Base-by-base conservation (phyloP, 176 grass and related monocot species). In the Hyparrhenia diplandra region DNA sequence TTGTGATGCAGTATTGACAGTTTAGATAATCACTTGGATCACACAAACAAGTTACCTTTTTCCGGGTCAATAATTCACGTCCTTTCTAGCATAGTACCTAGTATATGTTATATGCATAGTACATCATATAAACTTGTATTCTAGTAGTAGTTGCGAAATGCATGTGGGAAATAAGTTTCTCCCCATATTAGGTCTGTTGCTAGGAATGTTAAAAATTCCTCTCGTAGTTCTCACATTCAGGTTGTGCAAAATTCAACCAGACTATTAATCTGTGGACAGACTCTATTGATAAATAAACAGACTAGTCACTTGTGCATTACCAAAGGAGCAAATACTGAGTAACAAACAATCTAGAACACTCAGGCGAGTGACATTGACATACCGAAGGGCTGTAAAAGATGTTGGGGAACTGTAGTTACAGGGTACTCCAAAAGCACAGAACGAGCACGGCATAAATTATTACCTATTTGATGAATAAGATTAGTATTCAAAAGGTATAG, bases 311-410 rank as follows among this genome's bases (percentile, higher is more conserved):
- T 23, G 20, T 57, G n/a, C 65, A 55, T 47, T 30, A 54, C 62
- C 14, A 4, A 67, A 25, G 24, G 17, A 31, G 21, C n/a, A 69
- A 67, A 36, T 37, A 69, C 13, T 20, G 12, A 20, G 70, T 5
- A 16, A 55, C 25, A 67, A 57, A 46, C 36, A 45, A 25, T 80
- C 60, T 76, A 65, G 29, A 79, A 85, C 31, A n/a, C 63, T 41
- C 18, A 80, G 32, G 60, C 55, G 4, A 25, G 82, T 68, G 39
- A 17, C 73, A 73, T 66, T 17, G 17, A 89, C 79, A 86, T 94
- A 98, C 92, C 92, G 25, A 98, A 98, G n/a, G 95, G 92, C 32
- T 98, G 95, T 65, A 98, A 64, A 82, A 98, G 90, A 88, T 95
- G 82, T 57, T 91, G 51, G 34, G 96, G 96, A 57, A 95, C 84